Evolutionary conservation across 75 land plant genomes (phyloP).

Genomic region (Pseudotsuga menziesii): DNA sequence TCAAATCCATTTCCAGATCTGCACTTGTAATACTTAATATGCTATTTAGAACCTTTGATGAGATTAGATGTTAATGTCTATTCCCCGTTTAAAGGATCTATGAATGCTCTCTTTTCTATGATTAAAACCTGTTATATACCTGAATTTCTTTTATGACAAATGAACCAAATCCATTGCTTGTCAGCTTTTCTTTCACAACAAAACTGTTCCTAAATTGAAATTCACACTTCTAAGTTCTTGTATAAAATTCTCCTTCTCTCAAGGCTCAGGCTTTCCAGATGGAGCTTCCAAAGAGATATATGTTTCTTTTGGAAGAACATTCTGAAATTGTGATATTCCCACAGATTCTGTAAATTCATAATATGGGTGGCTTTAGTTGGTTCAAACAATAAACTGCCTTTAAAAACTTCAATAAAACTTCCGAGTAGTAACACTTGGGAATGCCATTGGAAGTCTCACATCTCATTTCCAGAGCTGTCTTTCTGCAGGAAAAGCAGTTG

Average conservation of each 20-base stretch:
- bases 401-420: too few species aligned
- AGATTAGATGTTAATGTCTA: background rate
- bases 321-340: background rate
- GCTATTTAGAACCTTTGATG: background rate
- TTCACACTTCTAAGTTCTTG: background rate
- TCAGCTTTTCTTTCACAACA: background rate
- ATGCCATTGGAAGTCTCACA: background rate
- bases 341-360: background rate
- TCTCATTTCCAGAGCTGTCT: background rate
- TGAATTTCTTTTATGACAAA: background rate
- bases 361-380: too few species aligned
- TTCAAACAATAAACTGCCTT: too few species aligned
- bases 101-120: background rate
- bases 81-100: background rate
- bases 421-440: background rate
- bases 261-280: background rate
- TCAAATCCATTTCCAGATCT: too few species aligned
- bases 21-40: background rate
- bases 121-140: background rate
- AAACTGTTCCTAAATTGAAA: background rate
- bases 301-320: background rate
- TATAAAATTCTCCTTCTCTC: background rate
- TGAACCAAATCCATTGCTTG: background rate
- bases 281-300: background rate
- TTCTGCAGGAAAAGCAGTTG: slow-evolving; percentile 30